Percentiles rank a stretch among this genome's conserved stretches.
phyloP scores from a whole-genome alignment of 1,284 basidiomycete genomes.

The Wolfiporia cocos region DNA sequence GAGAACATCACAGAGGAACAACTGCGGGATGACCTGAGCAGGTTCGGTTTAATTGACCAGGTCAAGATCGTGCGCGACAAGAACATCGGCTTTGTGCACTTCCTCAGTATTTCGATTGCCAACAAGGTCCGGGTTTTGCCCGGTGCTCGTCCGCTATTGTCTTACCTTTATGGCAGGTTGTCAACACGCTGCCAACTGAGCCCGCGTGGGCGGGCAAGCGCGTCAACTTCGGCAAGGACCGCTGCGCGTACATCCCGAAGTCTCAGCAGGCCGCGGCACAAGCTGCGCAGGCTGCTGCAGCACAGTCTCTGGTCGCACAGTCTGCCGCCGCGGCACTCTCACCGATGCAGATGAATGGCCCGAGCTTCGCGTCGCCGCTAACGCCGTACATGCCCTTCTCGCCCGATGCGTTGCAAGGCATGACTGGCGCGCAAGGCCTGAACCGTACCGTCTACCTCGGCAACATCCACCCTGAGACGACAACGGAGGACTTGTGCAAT shows the following conservation, averaged over 20 bases:
- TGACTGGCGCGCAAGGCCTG: constrained; percentile 45
- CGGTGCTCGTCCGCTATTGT: not conserved
- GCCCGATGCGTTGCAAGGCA: constrained; percentile 36
- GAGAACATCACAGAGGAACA: constrained; percentile 86
- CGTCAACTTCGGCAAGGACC: constrained; percentile 93
- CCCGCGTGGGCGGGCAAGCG: constrained; percentile 91
- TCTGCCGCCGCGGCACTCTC: constrained; percentile 35
- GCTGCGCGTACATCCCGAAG: constrained; percentile 91
- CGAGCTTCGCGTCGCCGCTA: constrained; percentile 39
- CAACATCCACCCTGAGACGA: constrained; percentile 91
- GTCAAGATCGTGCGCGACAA: constrained; percentile 98
- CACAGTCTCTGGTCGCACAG: constrained; percentile 70
- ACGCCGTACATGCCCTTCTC: constrained; percentile 55
- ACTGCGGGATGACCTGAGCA: constrained; percentile 78
- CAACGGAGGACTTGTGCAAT: constrained; percentile 89
- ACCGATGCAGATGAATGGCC: constrained; percentile 25
- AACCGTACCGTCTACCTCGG: constrained; percentile 92
- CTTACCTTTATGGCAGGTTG: constrained; percentile 50
- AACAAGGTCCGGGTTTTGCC: constrained; percentile 64
- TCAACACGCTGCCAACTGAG: constrained; percentile 84
- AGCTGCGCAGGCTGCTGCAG: constrained; percentile 76
- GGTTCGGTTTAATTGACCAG: constrained; percentile 95
- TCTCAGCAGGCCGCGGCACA: constrained; percentile 82
- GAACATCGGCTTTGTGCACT: constrained; percentile 96
- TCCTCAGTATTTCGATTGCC: constrained; percentile 87